Percentiles rank a stretch among this genome's conserved stretches.
These are phyloP conservation scores for Hemisphaericaspora xylofermentans DNA, from an alignment of 1,139 yeast species.

Conservation along the genomic window DNA sequence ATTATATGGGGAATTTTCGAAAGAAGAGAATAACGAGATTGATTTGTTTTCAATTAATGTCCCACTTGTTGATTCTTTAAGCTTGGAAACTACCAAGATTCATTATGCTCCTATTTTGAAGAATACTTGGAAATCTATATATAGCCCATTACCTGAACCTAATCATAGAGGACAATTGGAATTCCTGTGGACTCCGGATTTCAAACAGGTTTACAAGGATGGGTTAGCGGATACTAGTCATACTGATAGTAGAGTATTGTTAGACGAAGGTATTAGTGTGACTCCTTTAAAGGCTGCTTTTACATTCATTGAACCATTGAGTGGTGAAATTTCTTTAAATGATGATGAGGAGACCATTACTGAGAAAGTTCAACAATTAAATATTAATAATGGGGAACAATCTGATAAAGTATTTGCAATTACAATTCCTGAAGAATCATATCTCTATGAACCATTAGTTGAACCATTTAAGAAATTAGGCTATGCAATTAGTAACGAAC, in stretches of 20 bases:
- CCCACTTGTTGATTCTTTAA: slow-evolving; percentile 60
- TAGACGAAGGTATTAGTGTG: slow-evolving; percentile 61
- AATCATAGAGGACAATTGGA: slow-evolving; percentile 28
- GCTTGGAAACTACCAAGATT: slow-evolving; percentile 55
- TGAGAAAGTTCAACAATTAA: background rate
- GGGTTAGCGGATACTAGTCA: slow-evolving; percentile 53
- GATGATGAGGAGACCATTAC: slow-evolving; percentile 17
- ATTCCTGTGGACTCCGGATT: slow-evolving; percentile 84
- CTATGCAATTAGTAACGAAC: slow-evolving; percentile 22
- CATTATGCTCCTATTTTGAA: slow-evolving; percentile 74
- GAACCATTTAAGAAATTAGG: slow-evolving; percentile 40
- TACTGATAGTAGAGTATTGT: slow-evolving; percentile 55
- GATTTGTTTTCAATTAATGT: slow-evolving; percentile 84
- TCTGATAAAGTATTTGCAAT: slow-evolving; percentile 22
- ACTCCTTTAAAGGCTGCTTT: slow-evolving; percentile 84
- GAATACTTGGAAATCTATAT: slow-evolving; percentile 74
- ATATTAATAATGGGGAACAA: background rate
- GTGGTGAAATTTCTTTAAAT: slow-evolving; percentile 54
- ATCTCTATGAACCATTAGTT: slow-evolving; percentile 58
- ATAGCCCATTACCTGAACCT: slow-evolving; percentile 22
- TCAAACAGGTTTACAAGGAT: slow-evolving; percentile 62
- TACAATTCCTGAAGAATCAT: slow-evolving; percentile 41
- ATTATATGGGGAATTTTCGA: slow-evolving; percentile 58
- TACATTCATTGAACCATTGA: slow-evolving; percentile 49
- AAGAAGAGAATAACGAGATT: slow-evolving; percentile 30